Evolutionary conservation across 2,329 filamentous ascomycete species (phyloP).

Genomic region (Helicocarpus griseus): DNA sequence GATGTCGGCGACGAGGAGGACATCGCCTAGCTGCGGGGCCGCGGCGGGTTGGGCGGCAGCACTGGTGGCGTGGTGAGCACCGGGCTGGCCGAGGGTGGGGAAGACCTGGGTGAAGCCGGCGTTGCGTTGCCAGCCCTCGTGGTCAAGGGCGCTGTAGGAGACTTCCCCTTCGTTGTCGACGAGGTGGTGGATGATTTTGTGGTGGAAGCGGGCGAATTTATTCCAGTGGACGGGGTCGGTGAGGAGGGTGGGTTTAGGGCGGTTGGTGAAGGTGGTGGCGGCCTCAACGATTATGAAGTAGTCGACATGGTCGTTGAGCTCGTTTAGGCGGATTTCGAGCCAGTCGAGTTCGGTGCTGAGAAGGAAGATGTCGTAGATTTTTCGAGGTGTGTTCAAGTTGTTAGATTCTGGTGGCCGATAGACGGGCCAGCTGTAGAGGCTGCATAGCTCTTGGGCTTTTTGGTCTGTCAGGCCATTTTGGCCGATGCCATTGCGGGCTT

Average conservation of each 20-base stretch:
- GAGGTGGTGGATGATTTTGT: slow-evolving; percentile 53
- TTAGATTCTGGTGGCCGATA: neutral
- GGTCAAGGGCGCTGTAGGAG: slow-evolving; percentile 35
- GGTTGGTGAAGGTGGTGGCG: slow-evolving; percentile 48
- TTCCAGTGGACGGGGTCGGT: slow-evolving; percentile 44
- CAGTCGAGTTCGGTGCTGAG: slow-evolving; percentile 56
- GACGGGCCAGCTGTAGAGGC: neutral
- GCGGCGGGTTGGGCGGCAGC: neutral
- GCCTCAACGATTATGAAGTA: slow-evolving; percentile 58
- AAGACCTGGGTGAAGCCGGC: slow-evolving; percentile 51
- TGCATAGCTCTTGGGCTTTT: neutral
- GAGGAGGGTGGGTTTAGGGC: slow-evolving; percentile 41
- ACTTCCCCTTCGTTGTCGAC: slow-evolving; percentile 24
- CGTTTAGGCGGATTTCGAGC: slow-evolving; percentile 54
- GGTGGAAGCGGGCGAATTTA: slow-evolving; percentile 43
- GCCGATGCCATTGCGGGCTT: neutral
- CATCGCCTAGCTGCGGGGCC: neutral
- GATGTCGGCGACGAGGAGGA: slow-evolving; percentile 33
- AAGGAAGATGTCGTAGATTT: slow-evolving; percentile 54
- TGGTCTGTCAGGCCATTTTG: neutral
- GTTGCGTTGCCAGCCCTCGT: slow-evolving; percentile 47
- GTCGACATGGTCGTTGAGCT: slow-evolving; percentile 49
- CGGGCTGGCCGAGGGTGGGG: slow-evolving; percentile 29
- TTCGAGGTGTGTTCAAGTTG: slow-evolving; percentile 24
- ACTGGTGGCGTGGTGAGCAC: neutral